phyloP scores from a whole-genome alignment of 2,329 filamentous ascomycete genomes.

The Lachnellula cervina region DNA sequence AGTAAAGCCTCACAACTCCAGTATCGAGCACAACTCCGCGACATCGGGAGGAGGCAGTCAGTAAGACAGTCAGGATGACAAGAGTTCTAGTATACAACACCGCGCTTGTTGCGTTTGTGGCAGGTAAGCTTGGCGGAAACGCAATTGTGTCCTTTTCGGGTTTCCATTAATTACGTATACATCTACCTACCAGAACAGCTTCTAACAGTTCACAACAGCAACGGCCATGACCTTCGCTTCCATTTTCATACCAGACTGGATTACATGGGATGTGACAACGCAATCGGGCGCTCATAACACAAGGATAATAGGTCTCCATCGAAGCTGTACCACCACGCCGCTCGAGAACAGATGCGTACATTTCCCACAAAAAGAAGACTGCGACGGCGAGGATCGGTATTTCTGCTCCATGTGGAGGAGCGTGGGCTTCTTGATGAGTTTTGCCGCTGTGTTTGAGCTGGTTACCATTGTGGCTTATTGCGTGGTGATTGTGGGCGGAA shows the following conservation, averaged over 20 bases:
- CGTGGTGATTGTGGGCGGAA: slow-evolving; percentile 72
- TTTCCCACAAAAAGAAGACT: slow-evolving; percentile 67
- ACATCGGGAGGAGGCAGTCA: slow-evolving; percentile 1
- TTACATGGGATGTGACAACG: slow-evolving; percentile 55
- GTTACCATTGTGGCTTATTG: slow-evolving; percentile 75
- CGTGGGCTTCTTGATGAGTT: slow-evolving; percentile 81
- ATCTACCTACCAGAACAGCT: slow-evolving; percentile 34
- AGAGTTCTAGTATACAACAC: slow-evolving; percentile 38
- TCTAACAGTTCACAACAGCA: slow-evolving; percentile 48
- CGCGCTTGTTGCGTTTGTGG: slow-evolving; percentile 38
- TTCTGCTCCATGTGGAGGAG: slow-evolving; percentile 94
- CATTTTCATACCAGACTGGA: slow-evolving; percentile 67
- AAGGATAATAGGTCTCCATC: slow-evolving; percentile 74
- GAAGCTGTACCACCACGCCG: slow-evolving; percentile 66
- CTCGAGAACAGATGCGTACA: slow-evolving; percentile 45
- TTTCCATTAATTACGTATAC: neutral
- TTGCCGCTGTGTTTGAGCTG: slow-evolving; percentile 76
- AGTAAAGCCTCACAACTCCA: neutral
- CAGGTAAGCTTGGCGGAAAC: slow-evolving; percentile 34
- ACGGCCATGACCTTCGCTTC: slow-evolving; percentile 67
- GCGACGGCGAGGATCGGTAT: slow-evolving; percentile 49
- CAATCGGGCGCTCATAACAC: slow-evolving; percentile 47
- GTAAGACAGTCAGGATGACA: slow-evolving; percentile 34
- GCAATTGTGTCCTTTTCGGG: neutral
- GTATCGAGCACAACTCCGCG: slow-evolving; percentile 1